A percentile compares a stretch with the other conserved stretches of the same genome.
Evolutionary conservation across 148 eudicot species (phyloP).

Genomic region (Spergularia marina): DNA sequence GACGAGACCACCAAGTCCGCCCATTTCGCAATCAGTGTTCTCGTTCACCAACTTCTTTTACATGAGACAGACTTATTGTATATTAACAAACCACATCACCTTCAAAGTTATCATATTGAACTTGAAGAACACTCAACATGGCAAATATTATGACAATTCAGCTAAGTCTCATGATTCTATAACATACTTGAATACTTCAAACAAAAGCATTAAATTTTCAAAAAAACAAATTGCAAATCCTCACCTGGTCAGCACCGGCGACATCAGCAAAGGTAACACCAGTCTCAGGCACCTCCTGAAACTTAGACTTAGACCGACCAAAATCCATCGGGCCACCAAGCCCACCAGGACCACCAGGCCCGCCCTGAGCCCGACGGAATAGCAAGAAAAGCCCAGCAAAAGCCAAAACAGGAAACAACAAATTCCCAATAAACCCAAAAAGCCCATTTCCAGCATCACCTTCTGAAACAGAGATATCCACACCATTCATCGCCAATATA

Average conservation of each 20-base stretch:
- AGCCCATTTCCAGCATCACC: conserved; percentile 86
- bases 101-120: not conserved
- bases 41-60: too few species aligned
- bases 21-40: too few species aligned
- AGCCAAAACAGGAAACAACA: conserved; percentile 75
- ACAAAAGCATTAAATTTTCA: not conserved
- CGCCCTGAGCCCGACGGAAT: conserved; percentile 83
- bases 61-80: too few species aligned
- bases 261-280: conserved; percentile 87
- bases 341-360: conserved; percentile 98
- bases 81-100: not conserved
- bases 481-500: conserved; percentile 91
- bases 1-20: too few species aligned
- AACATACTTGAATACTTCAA: not conserved
- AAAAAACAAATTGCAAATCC: not conserved
- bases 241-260: conserved; percentile 87
- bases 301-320: conserved; percentile 93
- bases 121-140: not conserved
- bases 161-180: too few species aligned
- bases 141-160: not conserved
- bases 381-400: conserved; percentile 86
- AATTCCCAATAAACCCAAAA: conserved; percentile 73
- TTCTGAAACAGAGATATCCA: conserved; percentile 88
- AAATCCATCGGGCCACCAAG: conserved; percentile 99
- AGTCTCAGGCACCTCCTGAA: conserved; percentile 98